Evolutionary conservation across 306 rosid genomes (phyloP), one percentile per base, ranked within the genome.

Genomic region (Trifolium dubium): DNA sequence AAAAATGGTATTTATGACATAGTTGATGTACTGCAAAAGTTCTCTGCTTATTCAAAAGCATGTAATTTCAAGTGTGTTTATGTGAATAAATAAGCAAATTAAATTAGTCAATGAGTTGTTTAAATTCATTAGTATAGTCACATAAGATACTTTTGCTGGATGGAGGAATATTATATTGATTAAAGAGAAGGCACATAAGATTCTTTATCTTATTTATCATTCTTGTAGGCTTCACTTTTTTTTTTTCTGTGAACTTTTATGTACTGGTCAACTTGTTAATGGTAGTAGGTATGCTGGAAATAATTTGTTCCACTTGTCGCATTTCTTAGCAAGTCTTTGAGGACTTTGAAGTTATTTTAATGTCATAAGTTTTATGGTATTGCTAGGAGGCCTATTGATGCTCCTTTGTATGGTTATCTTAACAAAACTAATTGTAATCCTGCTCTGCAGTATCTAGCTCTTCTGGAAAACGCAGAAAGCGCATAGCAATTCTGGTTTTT

Each of bases 391-490:
- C 40, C n/a, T 53, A 46, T 39, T 65, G 67, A 31, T 15, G 51
- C 30, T 30, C 8, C 40, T 64, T 34, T 30, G 6, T 46, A 58
- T 43, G 31, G 9, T 58, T 35, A 39, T 75, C 43, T 44, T 30
- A 56, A 62, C 72, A 70, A 56, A 75, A 44, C 0, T 59, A 28
- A 56, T 19, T 77, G 11, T 46, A 74, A 76, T 32, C 37, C 43
- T 80, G 46, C 63, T 79, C 12, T 83, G 78, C 71, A 93, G 98
- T 40, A 80, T 40, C 91, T n/a, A 69, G 49, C 69, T 66, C 86
- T 39, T 37, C 86, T 4, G 66, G 32, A 10, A 67, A 67, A 30
- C 85, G 75, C 74, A 76, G 85, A 84, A 64, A 65, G 87, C 86
- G 75, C 63, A 61, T 83, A 64, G 86, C 83, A 58, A 23, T 81